phyloP scores from a whole-genome alignment of 495 filamentous ascomycete species.

The Trichoderma parareesei region DNA sequence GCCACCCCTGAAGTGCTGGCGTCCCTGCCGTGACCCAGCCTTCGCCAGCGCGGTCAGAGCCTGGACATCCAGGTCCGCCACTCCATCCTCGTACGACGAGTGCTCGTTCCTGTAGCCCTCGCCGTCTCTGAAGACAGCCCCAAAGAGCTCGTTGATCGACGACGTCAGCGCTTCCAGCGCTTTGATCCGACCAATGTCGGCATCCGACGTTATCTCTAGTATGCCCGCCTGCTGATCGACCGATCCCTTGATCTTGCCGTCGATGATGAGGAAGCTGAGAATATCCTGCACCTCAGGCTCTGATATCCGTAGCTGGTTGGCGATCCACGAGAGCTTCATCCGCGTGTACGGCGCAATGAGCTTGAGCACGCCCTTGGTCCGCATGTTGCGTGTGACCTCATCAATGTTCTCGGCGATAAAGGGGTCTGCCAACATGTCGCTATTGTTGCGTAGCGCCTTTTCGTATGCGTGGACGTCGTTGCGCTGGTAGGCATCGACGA shows the following conservation, averaged over 20 bases:
- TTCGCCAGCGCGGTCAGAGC: background rate
- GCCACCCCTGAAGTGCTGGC: background rate
- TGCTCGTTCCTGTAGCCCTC: conserved; percentile 51
- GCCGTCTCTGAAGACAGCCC: conserved; percentile 57
- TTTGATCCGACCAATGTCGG: conserved; percentile 63
- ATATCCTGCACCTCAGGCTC: conserved; percentile 87
- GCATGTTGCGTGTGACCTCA: conserved; percentile 96
- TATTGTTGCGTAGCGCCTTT: conserved; percentile 75
- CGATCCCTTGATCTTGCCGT: conserved; percentile 74
- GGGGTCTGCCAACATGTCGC: conserved; percentile 79
- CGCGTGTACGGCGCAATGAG: conserved; percentile 91
- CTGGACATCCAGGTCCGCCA: background rate
- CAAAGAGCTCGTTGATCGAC: conserved; percentile 57
- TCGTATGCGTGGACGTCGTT: conserved; percentile 94
- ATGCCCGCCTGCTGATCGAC: conserved; percentile 84
- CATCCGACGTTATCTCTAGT: conserved; percentile 67
- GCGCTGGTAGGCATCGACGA: conserved; percentile 92
- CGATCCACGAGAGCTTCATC: conserved; percentile 80
- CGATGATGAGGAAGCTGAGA: conserved; percentile 82
- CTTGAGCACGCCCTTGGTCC: conserved; percentile 89
- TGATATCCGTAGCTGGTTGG: conserved; percentile 74
- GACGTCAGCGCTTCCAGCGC: conserved; percentile 67
- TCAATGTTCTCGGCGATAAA: conserved; percentile 99
- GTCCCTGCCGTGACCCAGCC: background rate
- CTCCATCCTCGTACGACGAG: conserved; percentile 1